Base-by-base conservation (phyloP, 257 asterid genomes). In the Parsonsia alboflavescens region DNA sequence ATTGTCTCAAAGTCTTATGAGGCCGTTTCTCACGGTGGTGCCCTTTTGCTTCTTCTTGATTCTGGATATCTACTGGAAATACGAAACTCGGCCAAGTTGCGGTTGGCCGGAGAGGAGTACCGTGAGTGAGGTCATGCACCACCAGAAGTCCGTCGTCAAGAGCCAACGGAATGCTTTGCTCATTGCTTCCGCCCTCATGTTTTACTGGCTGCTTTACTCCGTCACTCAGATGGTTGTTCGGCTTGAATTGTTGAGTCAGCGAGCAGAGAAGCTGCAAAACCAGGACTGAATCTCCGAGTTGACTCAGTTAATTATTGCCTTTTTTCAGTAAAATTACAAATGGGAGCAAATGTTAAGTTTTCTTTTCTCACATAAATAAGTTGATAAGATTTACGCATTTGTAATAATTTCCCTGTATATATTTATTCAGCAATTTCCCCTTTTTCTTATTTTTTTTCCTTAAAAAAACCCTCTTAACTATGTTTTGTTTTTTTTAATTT, bases 61-160 rank as follows among this genome's bases (percentile, higher is more conserved):
- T 11, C 16, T 87, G 72, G 92, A 89, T 64, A 87, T 89, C 17
- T 87, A 87, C 79, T 89, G 90, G 92, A 89, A 89, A 45, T 83
- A 84, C 68, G 90, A 89, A 68, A 74, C 77, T 6, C 83, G 90
- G 7, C 86, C 95, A 0, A 73, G 67, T 7, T 85, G 93, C 44
- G 30, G 77, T 3, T 54, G 80, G 53, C 8, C 68, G 44, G 86
- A 52, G 17, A 41, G 86, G 12, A 84, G 93, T 44, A 78, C 83
- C 5, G 71, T 80, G 12, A 30, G 77, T 0, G 91, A 88, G 66
- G 84, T 70, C 30, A 67, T 73, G 79, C 67, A 86, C 72, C 88
- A 88, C 76, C 89, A 88, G 84, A 86, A 88, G 74, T 82, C 88
- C 4, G 41, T 77, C 0, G 10, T 85, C 49, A 86, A 88, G 81